Conservation (phyloP, 441 rosid species). For the Omphalea diandra region DNA sequence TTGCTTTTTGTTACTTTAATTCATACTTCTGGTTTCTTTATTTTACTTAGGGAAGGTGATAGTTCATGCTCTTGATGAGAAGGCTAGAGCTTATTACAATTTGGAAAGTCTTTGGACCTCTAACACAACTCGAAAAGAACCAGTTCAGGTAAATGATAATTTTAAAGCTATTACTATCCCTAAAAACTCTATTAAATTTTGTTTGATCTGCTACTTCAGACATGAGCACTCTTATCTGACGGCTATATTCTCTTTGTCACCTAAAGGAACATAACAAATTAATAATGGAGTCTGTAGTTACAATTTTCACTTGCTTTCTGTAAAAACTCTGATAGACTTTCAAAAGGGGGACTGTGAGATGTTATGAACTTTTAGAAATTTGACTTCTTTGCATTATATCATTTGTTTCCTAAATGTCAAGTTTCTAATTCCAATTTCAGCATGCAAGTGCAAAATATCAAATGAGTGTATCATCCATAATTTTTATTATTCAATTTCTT, state of each 20-base stretch:
- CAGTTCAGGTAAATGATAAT: constrained; percentile 44
- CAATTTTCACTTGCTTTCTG: too few relatives aligned
- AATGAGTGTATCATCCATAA: not conserved
- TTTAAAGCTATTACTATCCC: constrained; percentile 37
- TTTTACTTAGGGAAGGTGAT: constrained; percentile 64
- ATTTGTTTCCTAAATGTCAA: not conserved
- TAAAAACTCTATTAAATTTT: too few relatives aligned
- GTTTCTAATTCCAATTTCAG: not conserved
- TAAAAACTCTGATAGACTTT: too few relatives aligned
- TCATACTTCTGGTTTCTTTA: too few relatives aligned
- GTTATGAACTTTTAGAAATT: not conserved
- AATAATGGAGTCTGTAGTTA: too few relatives aligned
- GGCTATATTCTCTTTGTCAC: too few relatives aligned
- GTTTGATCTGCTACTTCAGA: too few relatives aligned
- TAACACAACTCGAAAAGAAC: constrained; percentile 36
- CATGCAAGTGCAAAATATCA: not conserved
- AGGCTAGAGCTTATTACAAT: constrained; percentile 80
- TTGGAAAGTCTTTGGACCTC: constrained; percentile 68
- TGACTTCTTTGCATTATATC: not conserved
- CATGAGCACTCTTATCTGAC: too few relatives aligned
- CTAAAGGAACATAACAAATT: too few relatives aligned
- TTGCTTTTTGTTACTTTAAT: too few relatives aligned
- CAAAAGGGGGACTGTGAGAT: too few relatives aligned
- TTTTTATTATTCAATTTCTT: not conserved
- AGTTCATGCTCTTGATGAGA: constrained; percentile 92